These are phyloP conservation scores for Rhytidiadelphus loreus DNA, from an alignment of 225 moss, liverwort and hornwort species.

Conservation along the genomic window DNA sequence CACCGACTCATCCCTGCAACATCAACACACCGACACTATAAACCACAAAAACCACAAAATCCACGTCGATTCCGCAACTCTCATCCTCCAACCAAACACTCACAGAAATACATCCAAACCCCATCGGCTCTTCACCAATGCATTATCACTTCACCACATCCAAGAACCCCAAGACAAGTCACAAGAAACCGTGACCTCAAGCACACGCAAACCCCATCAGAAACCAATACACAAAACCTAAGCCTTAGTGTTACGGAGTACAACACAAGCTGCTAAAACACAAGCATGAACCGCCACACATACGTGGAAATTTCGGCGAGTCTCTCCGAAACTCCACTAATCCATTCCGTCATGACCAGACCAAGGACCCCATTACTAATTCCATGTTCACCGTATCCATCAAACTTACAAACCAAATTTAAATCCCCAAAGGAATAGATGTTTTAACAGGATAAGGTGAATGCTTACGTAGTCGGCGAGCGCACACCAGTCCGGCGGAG, in stretches of 20 bases:
- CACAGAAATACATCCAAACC: background rate
- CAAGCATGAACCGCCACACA: background rate
- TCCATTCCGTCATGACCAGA: background rate
- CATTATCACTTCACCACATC: background rate
- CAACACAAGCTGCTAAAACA: background rate
- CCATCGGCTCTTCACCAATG: background rate
- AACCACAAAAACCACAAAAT: background rate
- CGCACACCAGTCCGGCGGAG: background rate
- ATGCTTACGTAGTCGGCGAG: slow-evolving; percentile 14
- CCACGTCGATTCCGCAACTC: background rate
- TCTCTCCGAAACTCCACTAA: background rate
- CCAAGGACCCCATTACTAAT: background rate
- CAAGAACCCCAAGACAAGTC: background rate
- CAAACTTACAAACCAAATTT: background rate
- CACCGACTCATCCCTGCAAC: slow-evolving; percentile 29
- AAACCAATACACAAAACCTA: background rate
- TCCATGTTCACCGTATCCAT: background rate
- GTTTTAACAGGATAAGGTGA: background rate
- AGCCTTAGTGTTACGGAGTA: background rate
- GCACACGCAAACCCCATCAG: background rate
- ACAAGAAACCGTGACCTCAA: background rate
- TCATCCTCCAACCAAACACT: background rate
- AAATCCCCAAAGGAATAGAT: background rate
- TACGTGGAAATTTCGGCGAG: background rate
- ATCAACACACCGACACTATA: background rate